These are phyloP conservation scores for Phytophthora europaea DNA, from an alignment of 352 stramenopile species.

Conservation along the genomic window DNA sequence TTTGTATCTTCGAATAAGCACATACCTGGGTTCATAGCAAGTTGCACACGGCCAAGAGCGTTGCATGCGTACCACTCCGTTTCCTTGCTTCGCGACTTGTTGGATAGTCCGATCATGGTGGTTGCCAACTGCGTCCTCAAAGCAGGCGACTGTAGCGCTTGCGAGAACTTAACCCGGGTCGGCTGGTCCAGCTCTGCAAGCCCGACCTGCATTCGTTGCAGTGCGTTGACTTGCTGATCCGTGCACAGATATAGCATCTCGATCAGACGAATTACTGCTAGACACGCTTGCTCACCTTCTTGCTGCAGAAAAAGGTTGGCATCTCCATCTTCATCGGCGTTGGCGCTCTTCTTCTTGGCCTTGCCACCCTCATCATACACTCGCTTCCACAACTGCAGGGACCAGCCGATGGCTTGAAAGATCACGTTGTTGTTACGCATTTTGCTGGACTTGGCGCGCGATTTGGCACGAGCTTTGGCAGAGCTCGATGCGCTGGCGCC, in stretches of 20 bases:
- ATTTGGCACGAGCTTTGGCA: conserved; percentile 45
- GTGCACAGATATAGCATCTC: conserved; percentile 87
- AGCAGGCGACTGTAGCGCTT: conserved; percentile 66
- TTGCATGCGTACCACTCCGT: conserved; percentile 88
- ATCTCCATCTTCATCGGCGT: conserved; percentile 1
- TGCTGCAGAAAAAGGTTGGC: conserved; percentile 40
- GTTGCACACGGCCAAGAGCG: conserved; percentile 64
- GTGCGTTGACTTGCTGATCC: conserved; percentile 76
- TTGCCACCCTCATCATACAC: conserved; percentile 62
- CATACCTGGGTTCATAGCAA: conserved; percentile 65
- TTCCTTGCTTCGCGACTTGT: conserved; percentile 81
- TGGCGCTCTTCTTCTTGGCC: conserved; percentile 38
- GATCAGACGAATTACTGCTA: conserved; percentile 73
- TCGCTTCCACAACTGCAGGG: conserved; percentile 71
- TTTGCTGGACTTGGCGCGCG: conserved; percentile 53
- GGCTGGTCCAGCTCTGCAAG: conserved; percentile 60
- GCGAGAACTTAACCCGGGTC: conserved; percentile 69
- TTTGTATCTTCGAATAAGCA: neutral
- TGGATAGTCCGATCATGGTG: conserved; percentile 78
- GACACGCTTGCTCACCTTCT: conserved; percentile 72
- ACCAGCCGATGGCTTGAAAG: conserved; percentile 62
- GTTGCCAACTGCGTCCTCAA: conserved; percentile 71
- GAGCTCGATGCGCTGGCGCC: conserved; percentile 24
- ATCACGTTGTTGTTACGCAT: conserved; percentile 78
- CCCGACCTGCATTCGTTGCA: conserved; percentile 74